A percentile compares a stretch with the other conserved stretches of the same genome.
Evolutionary conservation across 768 basidiomycete genomes (phyloP).

Genomic region (Pleurotus cornucopiae): DNA sequence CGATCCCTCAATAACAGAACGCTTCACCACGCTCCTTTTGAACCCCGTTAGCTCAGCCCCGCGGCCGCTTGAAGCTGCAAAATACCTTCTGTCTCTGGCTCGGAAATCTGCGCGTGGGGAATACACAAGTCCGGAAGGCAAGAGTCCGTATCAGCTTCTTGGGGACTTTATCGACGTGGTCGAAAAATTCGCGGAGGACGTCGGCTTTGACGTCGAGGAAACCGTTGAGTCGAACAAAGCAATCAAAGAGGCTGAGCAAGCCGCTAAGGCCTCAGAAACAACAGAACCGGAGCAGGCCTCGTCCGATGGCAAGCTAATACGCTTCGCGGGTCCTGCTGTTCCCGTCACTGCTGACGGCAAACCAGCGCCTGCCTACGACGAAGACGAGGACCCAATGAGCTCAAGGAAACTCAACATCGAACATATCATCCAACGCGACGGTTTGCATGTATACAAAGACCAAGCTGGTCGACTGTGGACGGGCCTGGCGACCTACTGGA

Average conservation of each 20-base stretch:
- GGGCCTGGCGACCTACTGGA: constrained; percentile 97
- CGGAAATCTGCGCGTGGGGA: constrained; percentile 79
- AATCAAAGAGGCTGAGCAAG: constrained; percentile 34
- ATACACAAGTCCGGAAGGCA: constrained; percentile 86
- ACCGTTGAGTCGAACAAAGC: constrained; percentile 54
- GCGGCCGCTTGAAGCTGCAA: constrained; percentile 90
- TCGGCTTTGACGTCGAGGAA: constrained; percentile 83
- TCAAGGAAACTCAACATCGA: constrained; percentile 79
- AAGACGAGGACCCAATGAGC: constrained; percentile 80
- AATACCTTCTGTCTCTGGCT: constrained; percentile 79
- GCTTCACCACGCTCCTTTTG: constrained; percentile 70
- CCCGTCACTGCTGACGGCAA: constrained; percentile 49
- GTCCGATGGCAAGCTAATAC: constrained; percentile 58
- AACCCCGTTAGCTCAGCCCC: constrained; percentile 50
- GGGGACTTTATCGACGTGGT: constrained; percentile 90
- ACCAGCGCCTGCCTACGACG: constrained; percentile 53
- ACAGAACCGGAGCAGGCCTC: constrained; percentile 36
- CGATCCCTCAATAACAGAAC: constrained; percentile 78
- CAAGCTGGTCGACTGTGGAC: constrained; percentile 97
- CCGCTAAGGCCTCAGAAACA: constrained; percentile 23
- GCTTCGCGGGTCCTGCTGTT: constrained; percentile 65
- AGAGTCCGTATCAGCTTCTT: constrained; percentile 92
- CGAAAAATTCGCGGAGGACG: constrained; percentile 86
- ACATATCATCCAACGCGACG: constrained; percentile 78
- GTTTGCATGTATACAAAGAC: constrained; percentile 87